Base-by-base conservation (phyloP, 129 eudicot genomes). In the Heracleum sosnowskyi region DNA sequence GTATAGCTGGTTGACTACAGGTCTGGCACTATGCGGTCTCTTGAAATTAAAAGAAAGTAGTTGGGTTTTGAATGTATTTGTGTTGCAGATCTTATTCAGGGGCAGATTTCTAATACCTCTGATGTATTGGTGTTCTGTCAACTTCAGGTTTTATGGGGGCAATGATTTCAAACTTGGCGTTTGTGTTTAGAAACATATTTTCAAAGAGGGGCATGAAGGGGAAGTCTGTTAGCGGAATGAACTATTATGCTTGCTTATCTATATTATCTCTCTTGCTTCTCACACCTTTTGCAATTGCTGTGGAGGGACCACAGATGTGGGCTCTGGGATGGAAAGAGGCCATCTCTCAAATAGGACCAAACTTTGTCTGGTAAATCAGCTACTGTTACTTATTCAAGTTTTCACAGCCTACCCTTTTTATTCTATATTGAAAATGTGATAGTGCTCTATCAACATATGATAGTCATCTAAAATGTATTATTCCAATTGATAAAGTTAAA, bases 201-300 rank as follows among this genome's bases (percentile, higher is more conserved):
- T 89, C 94, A 35, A 89, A 89, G 82, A 87, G 73, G 80, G 93
- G 93, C 45, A 90, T 86, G 95, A 90, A 87, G 85, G 96, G 96
- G 78, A 90, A 88, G 33, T 90, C 96, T 77, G 96, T 90, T 74
- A 90, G 92, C 81, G 96, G 96, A 78, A 90, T 90, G 96, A 90
- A 90, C 87, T 90, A 90, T 80, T 90, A 90, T 70, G 96, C 92
- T 76, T 90, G 96, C 79, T 83, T 90, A 79, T 90, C 96, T 2
- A 81, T 90, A 17, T 83, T 88, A 49, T 90, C 96, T 78, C 92
- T 90, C 77, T 80, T 86, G 71, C 77, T 90, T 40, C 92, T 90
- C 75, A 88, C 92, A 28, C 96, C 96, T 82, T 90, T 90, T 86
- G 96, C 96, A 81, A 77, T 90, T 73, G 90, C 87, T 81, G 96